A percentile compares a stretch with the other conserved stretches of the same genome.
Conservation (phyloP, 495 filamentous ascomycete species). For the Penicillium coffeae region DNA sequence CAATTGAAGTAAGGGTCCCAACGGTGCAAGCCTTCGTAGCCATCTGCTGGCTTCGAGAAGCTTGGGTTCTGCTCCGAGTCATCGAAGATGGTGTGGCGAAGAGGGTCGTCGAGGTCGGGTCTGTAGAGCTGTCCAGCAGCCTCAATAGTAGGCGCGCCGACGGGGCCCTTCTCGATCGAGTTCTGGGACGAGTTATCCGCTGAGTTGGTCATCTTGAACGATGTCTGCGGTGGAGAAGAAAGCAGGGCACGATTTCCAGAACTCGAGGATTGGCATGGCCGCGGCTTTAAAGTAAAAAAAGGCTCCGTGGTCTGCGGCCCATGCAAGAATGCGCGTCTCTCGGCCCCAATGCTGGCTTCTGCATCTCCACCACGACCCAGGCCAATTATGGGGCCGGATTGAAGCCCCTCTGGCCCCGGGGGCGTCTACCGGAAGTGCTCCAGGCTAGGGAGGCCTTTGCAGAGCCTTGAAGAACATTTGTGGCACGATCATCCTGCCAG, state of each 20-base stretch:
- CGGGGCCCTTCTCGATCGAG: not conserved
- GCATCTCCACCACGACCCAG: not conserved
- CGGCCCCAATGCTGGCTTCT: not conserved
- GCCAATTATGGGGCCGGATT: not conserved
- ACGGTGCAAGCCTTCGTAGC: constrained; percentile 46
- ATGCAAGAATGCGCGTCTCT: not conserved
- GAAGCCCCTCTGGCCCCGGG: not conserved
- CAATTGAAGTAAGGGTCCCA: constrained; percentile 57
- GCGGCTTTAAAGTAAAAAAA: not conserved
- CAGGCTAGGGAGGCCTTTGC: not conserved
- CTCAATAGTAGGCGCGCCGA: not conserved
- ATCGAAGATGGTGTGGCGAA: not conserved
- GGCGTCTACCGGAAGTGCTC: not conserved
- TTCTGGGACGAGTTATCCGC: not conserved
- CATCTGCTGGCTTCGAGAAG: constrained; percentile 1
- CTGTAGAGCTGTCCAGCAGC: not conserved
- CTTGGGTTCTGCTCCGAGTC: not conserved
- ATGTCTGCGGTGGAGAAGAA: not conserved
- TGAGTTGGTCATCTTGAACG: not conserved
- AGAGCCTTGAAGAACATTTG: not conserved
- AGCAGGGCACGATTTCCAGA: not conserved
- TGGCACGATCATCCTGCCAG: not conserved
- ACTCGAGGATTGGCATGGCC: not conserved
- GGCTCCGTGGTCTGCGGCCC: not conserved
- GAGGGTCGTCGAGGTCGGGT: not conserved